phyloP scores from a whole-genome alignment of 495 filamentous ascomycete genomes.

The Cudoniella acicularis region DNA sequence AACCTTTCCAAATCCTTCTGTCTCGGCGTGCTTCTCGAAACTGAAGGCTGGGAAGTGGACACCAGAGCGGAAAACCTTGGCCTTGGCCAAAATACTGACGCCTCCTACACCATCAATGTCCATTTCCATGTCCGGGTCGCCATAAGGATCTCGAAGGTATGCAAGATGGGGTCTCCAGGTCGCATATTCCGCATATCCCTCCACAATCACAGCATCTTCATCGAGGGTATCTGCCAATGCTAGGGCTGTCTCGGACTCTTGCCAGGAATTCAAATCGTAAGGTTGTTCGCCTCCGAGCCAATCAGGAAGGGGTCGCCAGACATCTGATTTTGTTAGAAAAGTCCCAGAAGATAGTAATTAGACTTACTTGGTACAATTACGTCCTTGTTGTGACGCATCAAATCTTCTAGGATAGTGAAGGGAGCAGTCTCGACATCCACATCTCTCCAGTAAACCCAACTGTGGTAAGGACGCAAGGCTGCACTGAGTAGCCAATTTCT shows the following conservation, averaged over 20 bases:
- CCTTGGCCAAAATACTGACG: conserved; percentile 96
- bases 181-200: conserved; percentile 98
- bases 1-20: conserved; percentile 97
- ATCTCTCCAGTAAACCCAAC: conserved; percentile 99
- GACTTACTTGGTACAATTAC: conserved; percentile 96
- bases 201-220: conserved; percentile 98
- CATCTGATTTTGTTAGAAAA: conserved; percentile 55
- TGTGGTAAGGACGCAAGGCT: conserved; percentile 89
- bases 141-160: conserved; percentile 94
- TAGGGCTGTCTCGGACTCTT: conserved; percentile 95
- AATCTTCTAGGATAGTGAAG: conserved; percentile 90
- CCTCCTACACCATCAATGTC: conserved; percentile 97
- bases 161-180: conserved; percentile 98
- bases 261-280: conserved; percentile 99
- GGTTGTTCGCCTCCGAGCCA: conserved; percentile 99
- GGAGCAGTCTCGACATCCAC: conserved; percentile 98
- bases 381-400: conserved; percentile 99
- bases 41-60: conserved; percentile 98
- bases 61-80: conserved; percentile 86
- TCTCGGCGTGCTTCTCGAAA: conserved; percentile 98
- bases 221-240: conserved; percentile 92
- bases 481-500: conserved; percentile 96
- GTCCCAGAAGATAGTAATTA: conserved; percentile 2
- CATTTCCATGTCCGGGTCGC: conserved; percentile 99
- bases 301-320: conserved; percentile 96